Evolutionary conservation across 1,284 basidiomycete species (phyloP).

Genomic region (Earliella scabrosa): DNA sequence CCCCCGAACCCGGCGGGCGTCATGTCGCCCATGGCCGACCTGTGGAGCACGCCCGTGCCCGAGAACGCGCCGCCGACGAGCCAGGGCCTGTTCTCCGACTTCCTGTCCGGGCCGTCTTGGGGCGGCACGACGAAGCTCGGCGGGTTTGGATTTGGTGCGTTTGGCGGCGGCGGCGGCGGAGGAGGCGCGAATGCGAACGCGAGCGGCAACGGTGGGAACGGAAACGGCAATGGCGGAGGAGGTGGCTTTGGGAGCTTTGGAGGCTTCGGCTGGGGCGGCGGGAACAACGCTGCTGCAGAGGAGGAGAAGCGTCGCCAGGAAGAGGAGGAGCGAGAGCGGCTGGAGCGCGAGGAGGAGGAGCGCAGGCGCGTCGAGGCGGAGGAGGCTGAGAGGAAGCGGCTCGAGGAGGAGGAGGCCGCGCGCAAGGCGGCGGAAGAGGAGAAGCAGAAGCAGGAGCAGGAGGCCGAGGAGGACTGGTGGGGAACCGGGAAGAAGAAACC

Average conservation of each 20-base stretch:
- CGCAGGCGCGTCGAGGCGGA: constrained; percentile 12
- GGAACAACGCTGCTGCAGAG: constrained; percentile 16
- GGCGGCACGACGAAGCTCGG: constrained; percentile 10
- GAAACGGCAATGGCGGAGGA: constrained; percentile 8
- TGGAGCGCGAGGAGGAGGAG: constrained; percentile 13
- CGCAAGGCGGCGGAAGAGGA: constrained; percentile 5
- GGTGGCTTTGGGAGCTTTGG: constrained; percentile 17
- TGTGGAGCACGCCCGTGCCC: constrained; percentile 22
- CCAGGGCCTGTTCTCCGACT: constrained; percentile 27
- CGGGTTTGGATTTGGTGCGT: constrained; percentile 13
- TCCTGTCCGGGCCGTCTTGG: constrained; percentile 24
- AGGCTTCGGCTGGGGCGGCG: constrained; percentile 18
- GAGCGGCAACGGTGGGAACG: background rate
- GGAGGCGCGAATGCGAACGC: constrained; percentile 1
- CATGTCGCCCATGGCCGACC: constrained; percentile 26
- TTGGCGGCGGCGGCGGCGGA: constrained; percentile 7
- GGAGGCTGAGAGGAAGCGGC: constrained; percentile 15
- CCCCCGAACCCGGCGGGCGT: constrained; percentile 4
- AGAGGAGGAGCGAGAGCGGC: constrained; percentile 8
- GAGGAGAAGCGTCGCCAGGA: constrained; percentile 17
- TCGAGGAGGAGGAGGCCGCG: constrained; percentile 18
- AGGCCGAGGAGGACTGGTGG: constrained; percentile 20
- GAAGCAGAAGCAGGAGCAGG: constrained; percentile 13
- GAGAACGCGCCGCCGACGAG: constrained; percentile 18
- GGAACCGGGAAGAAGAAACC: constrained; percentile 22